These are phyloP conservation scores for Lactifluus rugatus DNA, from an alignment of 768 basidiomycete species.

Conservation along the genomic window DNA sequence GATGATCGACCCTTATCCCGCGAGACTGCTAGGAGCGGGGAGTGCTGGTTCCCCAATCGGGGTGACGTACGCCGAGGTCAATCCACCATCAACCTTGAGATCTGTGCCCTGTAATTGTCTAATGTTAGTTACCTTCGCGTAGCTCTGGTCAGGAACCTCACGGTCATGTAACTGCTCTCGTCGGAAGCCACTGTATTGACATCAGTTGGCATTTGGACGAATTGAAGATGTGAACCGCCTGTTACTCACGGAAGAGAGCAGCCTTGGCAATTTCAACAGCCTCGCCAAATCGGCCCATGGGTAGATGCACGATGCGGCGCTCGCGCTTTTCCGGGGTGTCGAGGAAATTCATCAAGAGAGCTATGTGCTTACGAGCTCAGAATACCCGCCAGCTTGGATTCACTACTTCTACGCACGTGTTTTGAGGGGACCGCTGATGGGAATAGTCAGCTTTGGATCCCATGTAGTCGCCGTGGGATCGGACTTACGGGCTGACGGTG, in stretches of 20 bases:
- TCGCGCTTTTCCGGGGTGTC: slow-evolving; percentile 93
- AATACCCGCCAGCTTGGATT: neutral
- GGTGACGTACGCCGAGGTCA: slow-evolving; percentile 89
- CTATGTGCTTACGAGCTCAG: slow-evolving; percentile 31
- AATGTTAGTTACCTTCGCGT: neutral
- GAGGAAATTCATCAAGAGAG: slow-evolving; percentile 96
- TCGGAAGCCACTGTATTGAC: slow-evolving; percentile 66
- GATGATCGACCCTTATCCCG: neutral
- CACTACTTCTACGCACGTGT: slow-evolving; percentile 53
- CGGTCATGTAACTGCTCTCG: slow-evolving; percentile 94
- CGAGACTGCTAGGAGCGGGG: slow-evolving; percentile 60
- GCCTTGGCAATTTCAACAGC: slow-evolving; percentile 91
- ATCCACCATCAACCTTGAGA: slow-evolving; percentile 93
- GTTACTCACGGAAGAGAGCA: slow-evolving; percentile 77
- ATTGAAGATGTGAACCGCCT: neutral
- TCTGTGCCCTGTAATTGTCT: slow-evolving; percentile 57
- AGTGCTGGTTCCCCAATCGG: slow-evolving; percentile 67
- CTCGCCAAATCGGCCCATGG: slow-evolving; percentile 97
- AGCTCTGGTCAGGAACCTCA: slow-evolving; percentile 29
- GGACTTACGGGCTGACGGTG: slow-evolving; percentile 84
- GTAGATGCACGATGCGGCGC: slow-evolving; percentile 80
- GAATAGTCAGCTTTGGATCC: slow-evolving; percentile 4
- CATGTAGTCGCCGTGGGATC: neutral
- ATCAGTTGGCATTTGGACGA: neutral
- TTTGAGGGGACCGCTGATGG: slow-evolving; percentile 77